Base-by-base conservation (phyloP, 2,329 filamentous ascomycete genomes). In the Cladophialophora exuberans region DNA sequence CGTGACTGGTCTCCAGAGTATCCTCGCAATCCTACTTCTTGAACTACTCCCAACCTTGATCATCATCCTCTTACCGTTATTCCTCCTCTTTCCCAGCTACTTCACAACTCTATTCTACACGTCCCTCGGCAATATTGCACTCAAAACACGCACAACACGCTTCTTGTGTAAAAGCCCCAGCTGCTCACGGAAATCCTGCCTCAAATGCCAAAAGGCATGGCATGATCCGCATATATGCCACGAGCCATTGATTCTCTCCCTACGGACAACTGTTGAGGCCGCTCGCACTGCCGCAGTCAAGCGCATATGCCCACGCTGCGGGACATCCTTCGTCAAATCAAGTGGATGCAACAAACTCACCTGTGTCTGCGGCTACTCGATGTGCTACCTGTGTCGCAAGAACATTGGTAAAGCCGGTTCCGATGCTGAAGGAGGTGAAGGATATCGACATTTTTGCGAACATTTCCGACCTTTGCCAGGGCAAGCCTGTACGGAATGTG, bases 331-430 rank as follows among this genome's bases (percentile, higher is more conserved):
- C 70, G 89, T 99, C 73, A 97, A 97, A 72, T 87, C 85, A 5
- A 86, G 87, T 22, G 94, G 94, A 66, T 99, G 94, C 81, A 99
- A 99, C 78, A 97, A 97, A 75, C 81, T 99, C 35, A 93, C 90
- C 4, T 97, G 94, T 69, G 86, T 91, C 13, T 99, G 94, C 72
- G 94, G 94, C 6, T 97, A 97, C 74, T 88, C 89, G 64, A 97
- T 97, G 93, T 99, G 94, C 71, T 99, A 99, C 68, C 84, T 97
- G 42, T 99, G 94, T 72, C 89, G 94, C 35, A 87, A 87, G 63
- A 65, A 65, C 52, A 65, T 65, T 33, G 62, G 62, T 41, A 63
- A 63, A 41, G 54, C 59, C 3, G 62, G 61, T 11, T 39, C 48
- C 9, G 57, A 61, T 35, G 25, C 38, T 3, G 62, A 64, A 43